Conservation (phyloP, 345 rosid species). For the Citrus medica region DNA sequence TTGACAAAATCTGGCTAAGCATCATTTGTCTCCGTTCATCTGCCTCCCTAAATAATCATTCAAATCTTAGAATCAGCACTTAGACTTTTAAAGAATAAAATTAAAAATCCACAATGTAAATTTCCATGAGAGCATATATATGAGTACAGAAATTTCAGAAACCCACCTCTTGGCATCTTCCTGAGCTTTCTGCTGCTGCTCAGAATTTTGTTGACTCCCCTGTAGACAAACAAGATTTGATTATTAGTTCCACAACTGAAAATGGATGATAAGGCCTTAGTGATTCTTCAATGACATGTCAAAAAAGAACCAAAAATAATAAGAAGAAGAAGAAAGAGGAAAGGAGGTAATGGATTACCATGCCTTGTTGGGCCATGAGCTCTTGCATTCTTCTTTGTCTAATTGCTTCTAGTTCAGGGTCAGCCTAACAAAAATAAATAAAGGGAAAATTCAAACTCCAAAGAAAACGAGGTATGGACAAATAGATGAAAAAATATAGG, state of each 20-base stretch:
- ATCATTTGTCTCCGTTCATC: conserved; percentile 92
- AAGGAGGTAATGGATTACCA: conserved; percentile 31
- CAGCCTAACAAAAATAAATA: conserved; percentile 54
- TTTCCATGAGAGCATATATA: neutral
- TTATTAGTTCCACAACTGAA: neutral
- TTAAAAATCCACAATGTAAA: neutral
- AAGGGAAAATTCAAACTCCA: neutral
- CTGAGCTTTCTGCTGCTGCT: conserved; percentile 64
- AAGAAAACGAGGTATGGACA: neutral
- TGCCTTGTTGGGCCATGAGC: conserved; percentile 83
- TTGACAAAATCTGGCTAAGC: conserved; percentile 88
- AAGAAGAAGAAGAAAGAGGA: neutral
- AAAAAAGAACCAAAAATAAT: neutral
- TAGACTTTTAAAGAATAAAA: neutral
- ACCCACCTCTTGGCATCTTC: conserved; percentile 87
- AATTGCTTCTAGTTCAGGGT: conserved; percentile 92
- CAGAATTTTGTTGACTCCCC: conserved; percentile 64
- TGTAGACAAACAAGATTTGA: conserved; percentile 21
- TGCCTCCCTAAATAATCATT: conserved; percentile 63
- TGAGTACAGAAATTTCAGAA: conserved; percentile 4
- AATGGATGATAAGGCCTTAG: conserved; percentile 1
- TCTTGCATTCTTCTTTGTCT: conserved; percentile 96
- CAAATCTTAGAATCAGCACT: conserved; percentile 4
- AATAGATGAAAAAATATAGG: neutral
- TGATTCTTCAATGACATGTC: neutral